Conservation (phyloP, 2,329 filamentous ascomycete species). For the Venturia carpophila region DNA sequence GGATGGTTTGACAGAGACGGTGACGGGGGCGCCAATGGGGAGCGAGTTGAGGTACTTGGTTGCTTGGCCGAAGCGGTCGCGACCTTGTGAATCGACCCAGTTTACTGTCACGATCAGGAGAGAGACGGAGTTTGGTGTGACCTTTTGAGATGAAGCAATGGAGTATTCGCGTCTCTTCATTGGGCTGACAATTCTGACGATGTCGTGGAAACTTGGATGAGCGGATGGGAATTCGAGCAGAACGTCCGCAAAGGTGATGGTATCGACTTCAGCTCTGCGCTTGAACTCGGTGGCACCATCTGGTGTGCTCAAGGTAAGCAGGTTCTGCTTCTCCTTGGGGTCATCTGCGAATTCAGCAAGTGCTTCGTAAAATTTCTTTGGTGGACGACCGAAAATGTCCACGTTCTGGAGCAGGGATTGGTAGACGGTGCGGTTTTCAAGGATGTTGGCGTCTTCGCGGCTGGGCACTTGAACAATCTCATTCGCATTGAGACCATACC, state of each 20-base stretch:
- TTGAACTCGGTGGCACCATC: conserved; percentile 89
- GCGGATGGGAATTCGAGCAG: conserved; percentile 85
- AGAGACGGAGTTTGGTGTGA: conserved; percentile 79
- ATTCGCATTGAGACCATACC: conserved; percentile 75
- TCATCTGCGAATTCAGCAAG: conserved; percentile 81
- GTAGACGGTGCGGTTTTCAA: conserved; percentile 87
- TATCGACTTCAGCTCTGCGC: conserved; percentile 82
- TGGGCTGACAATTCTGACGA: conserved; percentile 77
- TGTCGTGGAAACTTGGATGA: conserved; percentile 78
- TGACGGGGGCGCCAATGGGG: conserved; percentile 67
- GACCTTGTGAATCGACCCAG: conserved; percentile 84
- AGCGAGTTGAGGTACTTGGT: conserved; percentile 81
- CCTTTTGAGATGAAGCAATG: conserved; percentile 95
- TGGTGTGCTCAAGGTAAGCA: conserved; percentile 66
- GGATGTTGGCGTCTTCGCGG: conserved; percentile 62
- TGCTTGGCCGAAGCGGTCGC: conserved; percentile 85
- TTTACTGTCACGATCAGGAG: conserved; percentile 96
- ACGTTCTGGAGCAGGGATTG: conserved; percentile 87
- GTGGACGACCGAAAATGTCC: conserved; percentile 92
- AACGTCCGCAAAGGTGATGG: conserved; percentile 81
- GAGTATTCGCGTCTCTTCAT: conserved; percentile 98
- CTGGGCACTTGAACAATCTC: conserved; percentile 87
- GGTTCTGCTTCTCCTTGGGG: conserved; percentile 70
- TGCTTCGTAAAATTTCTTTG: conserved; percentile 95
- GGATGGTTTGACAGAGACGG: conserved; percentile 91